Conservation (phyloP, 805 yeast genomes). For the Jamesozyma hellenica region DNA sequence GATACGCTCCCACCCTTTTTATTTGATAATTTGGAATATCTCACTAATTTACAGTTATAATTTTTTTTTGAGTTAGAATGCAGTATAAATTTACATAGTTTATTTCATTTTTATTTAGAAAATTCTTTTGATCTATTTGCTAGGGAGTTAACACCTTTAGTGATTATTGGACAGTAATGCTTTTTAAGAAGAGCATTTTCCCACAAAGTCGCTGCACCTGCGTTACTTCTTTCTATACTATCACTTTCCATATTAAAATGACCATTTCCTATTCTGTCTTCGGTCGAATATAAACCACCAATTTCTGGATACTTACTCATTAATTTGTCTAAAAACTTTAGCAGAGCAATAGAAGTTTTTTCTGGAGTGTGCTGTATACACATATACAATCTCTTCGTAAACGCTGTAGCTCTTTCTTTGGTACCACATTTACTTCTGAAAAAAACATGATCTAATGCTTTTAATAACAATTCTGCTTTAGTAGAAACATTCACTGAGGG, state of each 20-base stretch:
- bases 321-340: conserved; percentile 71
- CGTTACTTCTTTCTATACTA: conserved; percentile 65
- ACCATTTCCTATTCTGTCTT: conserved; percentile 81
- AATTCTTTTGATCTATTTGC: conserved; percentile 28
- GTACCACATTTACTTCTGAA: conserved; percentile 66
- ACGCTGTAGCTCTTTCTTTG: conserved; percentile 60
- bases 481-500: conserved; percentile 83
- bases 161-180: conserved; percentile 78
- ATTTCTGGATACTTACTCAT: conserved; percentile 61
- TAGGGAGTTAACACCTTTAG: conserved; percentile 47
- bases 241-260: conserved; percentile 53
- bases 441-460: conserved; percentile 71
- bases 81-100: background rate
- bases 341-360: conserved; percentile 66
- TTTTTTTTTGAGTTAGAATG: background rate
- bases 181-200: conserved; percentile 68
- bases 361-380: conserved; percentile 72
- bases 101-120: conserved; percentile 11
- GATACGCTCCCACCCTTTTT: too few species aligned
- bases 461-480: conserved; percentile 71
- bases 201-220: conserved; percentile 87
- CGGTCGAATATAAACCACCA: conserved; percentile 72
- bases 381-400: conserved; percentile 69
- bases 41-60: background rate
- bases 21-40: too few species aligned